Conservation (phyloP, 176 grass and related monocot genomes). For the Oryza punctata region DNA sequence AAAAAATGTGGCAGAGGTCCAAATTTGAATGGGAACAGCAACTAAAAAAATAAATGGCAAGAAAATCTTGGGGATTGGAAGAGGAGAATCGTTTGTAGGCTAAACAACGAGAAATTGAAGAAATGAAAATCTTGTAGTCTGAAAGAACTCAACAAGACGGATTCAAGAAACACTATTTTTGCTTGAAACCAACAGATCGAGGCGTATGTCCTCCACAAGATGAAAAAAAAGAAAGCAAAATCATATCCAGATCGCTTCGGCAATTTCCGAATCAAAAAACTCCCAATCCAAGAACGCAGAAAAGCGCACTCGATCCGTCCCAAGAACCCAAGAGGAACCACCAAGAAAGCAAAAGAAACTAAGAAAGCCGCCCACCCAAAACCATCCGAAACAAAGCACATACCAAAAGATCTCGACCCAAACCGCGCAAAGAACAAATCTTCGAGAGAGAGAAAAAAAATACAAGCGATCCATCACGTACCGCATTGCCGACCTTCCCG, state of each 20-base stretch:
- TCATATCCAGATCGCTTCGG: not conserved
- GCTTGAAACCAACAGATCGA: not conserved
- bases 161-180: not conserved
- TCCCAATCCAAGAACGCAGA: not conserved
- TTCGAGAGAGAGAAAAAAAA: not conserved
- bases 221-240: not conserved
- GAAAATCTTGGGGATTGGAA: not conserved
- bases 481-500: conserved; percentile 46
- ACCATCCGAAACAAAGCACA: no score
- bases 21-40: not conserved
- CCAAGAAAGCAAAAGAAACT: not conserved
- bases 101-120: conserved; percentile 3
- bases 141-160: not conserved
- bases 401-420: not conserved
- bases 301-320: conserved; percentile 3
- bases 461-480: not conserved
- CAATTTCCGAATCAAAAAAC: not conserved
- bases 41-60: not conserved
- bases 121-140: not conserved
- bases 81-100: not conserved
- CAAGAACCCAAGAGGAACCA: not conserved
- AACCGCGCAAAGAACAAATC: not conserved
- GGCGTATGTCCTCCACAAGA: not conserved
- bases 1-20: not conserved
- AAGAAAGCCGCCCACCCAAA: not conserved